Evolutionary conservation across 768 basidiomycete species (phyloP).

Genomic region (Leccinum incarnatum): DNA sequence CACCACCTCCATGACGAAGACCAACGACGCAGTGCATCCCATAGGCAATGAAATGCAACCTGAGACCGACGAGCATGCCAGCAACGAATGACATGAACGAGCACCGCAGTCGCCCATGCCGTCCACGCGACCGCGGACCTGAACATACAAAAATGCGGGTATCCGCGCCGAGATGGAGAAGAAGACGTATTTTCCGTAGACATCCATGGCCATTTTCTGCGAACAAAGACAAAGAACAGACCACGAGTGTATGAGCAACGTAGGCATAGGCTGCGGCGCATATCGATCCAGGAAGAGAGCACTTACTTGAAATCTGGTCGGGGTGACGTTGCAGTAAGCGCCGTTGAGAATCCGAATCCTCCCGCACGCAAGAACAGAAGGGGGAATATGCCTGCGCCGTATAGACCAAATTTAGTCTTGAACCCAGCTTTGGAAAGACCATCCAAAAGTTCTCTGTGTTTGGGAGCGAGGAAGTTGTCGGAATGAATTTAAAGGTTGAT

Average conservation of each 20-base stretch:
- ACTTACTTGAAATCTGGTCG: slow-evolving; percentile 54
- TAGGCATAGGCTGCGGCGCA: too few relatives aligned
- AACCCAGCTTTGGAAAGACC: slow-evolving; percentile 39
- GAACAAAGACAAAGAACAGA: not conserved
- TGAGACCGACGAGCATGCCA: slow-evolving; percentile 54
- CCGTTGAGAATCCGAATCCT: slow-evolving; percentile 22
- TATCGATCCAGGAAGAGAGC: not conserved
- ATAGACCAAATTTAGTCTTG: slow-evolving; percentile 34
- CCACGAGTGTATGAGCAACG: too few relatives aligned
- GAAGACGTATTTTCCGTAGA: slow-evolving; percentile 63
- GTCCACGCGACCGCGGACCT: slow-evolving; percentile 54
- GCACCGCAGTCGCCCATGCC: slow-evolving; percentile 61
- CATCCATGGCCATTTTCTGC: slow-evolving; percentile 41
- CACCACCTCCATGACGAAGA: slow-evolving; percentile 5
- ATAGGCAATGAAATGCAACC: slow-evolving; percentile 58
- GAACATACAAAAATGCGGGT: slow-evolving; percentile 58
- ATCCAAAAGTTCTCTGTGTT: slow-evolving; percentile 34
- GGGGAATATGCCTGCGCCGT: slow-evolving; percentile 33
- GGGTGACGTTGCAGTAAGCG: slow-evolving; percentile 53
- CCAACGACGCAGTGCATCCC: slow-evolving; percentile 32
- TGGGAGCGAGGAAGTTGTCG: not conserved
- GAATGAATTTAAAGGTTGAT: not conserved
- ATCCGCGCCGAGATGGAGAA: slow-evolving; percentile 56
- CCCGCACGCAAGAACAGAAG: slow-evolving; percentile 31
- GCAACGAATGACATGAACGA: slow-evolving; percentile 54